These are phyloP conservation scores for Acanthamoeba royreba DNA, from an alignment of 208 protist genomes.

Conservation along the genomic window DNA sequence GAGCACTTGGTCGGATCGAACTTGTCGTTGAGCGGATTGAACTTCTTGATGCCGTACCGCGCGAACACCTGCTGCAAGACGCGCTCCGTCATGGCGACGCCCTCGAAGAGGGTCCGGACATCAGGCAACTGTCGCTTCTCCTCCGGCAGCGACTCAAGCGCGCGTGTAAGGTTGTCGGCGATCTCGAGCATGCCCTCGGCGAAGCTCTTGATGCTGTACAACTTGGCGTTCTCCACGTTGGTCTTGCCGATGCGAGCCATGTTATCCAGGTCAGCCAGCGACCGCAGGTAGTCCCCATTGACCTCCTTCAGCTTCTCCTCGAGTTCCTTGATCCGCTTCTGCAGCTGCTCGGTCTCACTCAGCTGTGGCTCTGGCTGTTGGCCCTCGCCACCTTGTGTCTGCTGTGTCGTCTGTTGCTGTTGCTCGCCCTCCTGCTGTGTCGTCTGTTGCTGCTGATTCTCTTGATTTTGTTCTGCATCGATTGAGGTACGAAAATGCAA, in stretches of 20 bases:
- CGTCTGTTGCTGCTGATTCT: no score
- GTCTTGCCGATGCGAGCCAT: neutral
- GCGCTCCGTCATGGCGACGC: neutral
- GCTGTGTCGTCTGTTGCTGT: no score
- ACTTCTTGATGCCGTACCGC: neutral
- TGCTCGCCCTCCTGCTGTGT: no score
- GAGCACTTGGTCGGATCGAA: slow-evolving; percentile 59
- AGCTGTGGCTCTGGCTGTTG: no score
- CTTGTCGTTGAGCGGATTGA: slow-evolving; percentile 23
- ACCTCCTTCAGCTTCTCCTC: neutral
- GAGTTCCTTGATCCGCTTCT: neutral
- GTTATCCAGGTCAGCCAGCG: neutral
- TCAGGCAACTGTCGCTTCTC: no score
- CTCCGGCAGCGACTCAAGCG: neutral
- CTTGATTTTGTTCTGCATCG: no score
- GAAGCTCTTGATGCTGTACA: neutral
- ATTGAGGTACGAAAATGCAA: no score
- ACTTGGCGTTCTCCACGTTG: neutral
- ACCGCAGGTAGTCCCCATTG: neutral
- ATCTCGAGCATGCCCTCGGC: slow-evolving; percentile 52
- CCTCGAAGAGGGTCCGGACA: no score
- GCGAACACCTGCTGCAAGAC: neutral
- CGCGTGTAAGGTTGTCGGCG: slow-evolving; percentile 58
- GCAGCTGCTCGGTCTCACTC: neutral
- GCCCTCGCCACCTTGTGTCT: no score